Conservation (phyloP, 148 eudicot genomes). For the Vaccinium darrowii region DNA sequence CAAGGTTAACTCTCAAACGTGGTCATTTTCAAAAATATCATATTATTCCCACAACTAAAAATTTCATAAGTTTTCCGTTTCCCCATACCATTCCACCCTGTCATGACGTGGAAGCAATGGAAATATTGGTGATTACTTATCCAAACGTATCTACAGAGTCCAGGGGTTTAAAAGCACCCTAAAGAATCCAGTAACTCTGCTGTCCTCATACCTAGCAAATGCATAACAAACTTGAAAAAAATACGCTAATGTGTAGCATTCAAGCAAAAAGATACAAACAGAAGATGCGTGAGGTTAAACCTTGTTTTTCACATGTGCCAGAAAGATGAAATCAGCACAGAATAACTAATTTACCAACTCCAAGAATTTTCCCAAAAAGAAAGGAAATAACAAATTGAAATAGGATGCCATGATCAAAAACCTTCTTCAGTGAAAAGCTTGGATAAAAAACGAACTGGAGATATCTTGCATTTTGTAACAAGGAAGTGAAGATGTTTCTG, state of each 20-base stretch:
- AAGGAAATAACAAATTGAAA: constrained; percentile 9
- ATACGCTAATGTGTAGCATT: not conserved
- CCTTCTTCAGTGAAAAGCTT: constrained; percentile 59
- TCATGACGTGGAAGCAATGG: not conserved
- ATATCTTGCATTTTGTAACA: constrained; percentile 42
- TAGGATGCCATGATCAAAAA: constrained; percentile 5
- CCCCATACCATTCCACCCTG: not conserved
- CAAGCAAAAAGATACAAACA: not conserved
- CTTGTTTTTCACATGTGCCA: not conserved
- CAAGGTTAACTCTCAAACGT: not conserved
- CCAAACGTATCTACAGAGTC: not conserved
- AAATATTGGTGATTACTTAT: not conserved
- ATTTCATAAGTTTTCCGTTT: not conserved
- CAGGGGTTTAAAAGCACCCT: constrained; percentile 1
- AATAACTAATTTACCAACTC: not conserved
- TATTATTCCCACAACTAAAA: not conserved
- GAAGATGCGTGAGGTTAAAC: not conserved
- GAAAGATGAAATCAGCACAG: not conserved
- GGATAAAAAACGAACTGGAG: constrained; percentile 48
- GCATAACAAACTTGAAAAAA: constrained; percentile 6
- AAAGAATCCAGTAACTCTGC: not conserved
- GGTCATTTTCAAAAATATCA: not conserved
- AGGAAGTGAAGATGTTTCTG: constrained; percentile 58
- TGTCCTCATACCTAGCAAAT: not conserved
- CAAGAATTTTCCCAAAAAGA: not conserved